phyloP scores from a whole-genome alignment of 2,329 filamentous ascomycete genomes.

The Microcyclospora tardicrescens region DNA sequence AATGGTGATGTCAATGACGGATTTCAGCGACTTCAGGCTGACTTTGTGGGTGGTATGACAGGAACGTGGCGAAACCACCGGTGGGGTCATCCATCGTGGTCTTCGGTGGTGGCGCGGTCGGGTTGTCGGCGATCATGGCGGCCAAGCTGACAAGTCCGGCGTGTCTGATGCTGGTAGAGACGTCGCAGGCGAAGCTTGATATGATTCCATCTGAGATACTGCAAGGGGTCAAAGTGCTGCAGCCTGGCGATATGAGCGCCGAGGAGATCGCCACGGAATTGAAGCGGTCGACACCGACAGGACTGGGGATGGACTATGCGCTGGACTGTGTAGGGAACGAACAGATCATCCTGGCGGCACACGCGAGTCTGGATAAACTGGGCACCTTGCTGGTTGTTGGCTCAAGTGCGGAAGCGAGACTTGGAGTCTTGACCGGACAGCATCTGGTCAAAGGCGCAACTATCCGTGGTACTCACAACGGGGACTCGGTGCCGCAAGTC shows the following conservation, averaged over 20 bases:
- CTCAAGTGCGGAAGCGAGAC: constrained; percentile 7
- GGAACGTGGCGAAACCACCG: constrained; percentile 9
- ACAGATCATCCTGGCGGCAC: constrained; percentile 6
- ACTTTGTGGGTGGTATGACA: too few relatives aligned
- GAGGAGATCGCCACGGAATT: constrained; percentile 5
- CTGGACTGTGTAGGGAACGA: constrained; percentile 13
- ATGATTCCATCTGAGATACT: constrained; percentile 8
- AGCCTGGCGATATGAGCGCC: constrained; percentile 2
- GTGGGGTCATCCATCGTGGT: constrained; percentile 6
- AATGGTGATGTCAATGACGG: too few relatives aligned
- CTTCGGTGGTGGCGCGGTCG: constrained; percentile 11
- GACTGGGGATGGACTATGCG: constrained; percentile 9
- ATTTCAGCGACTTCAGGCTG: too few relatives aligned
- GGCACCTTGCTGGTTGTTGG: constrained; percentile 12
- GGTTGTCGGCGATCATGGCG: constrained; percentile 11
- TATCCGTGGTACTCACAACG: too few relatives aligned
- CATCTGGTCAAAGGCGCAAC: constrained; percentile 10
- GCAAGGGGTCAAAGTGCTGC: constrained; percentile 4
- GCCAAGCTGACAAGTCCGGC: constrained; percentile 6
- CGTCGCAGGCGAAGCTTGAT: constrained; percentile 8
- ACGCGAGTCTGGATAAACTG: constrained; percentile 8
- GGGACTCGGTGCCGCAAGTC: constrained; percentile 10
- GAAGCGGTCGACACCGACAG: constrained; percentile 6
- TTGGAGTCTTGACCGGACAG: constrained; percentile 3
- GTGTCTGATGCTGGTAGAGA: constrained; percentile 12